Base-by-base conservation (phyloP, 2,329 filamentous ascomycete genomes). In the Alternaria burnsii region DNA sequence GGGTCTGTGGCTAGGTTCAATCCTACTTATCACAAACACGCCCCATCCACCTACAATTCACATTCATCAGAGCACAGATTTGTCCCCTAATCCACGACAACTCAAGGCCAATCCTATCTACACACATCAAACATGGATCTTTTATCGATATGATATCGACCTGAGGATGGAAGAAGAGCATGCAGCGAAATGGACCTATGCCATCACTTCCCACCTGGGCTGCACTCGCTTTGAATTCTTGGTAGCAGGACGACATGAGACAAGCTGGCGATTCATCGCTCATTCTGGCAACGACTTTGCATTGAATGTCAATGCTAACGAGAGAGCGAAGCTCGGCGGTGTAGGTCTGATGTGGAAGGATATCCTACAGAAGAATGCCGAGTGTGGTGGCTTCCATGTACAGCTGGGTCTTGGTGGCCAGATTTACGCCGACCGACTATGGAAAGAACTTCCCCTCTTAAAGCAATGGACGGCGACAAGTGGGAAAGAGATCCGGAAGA, bases 311-410 rank as follows among this genome's bases (percentile, higher is more conserved):
- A 93, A 89, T 63, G 90, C 93, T 55, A 93, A 91, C 62, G 95
- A 99, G 70, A 87, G 94, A 43, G 88, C 89, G 32, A 92, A 91
- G 70, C 86, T 98, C 1, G 95, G 95, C 30, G 95, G 95, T 1
- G 87, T 96, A 1, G 92, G 94, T 0, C 92, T 95, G 75, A 97
- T 99, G 94, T 99, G 95, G 95, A 98, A 97, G 74, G 95, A 99
- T 71, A 94, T 99, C 28, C 85, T 99, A 75, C 93, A 97, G 80
- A 97, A 97, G 84, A 97, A 99, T 72, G 88, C 94, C 28, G 95
- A 99, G 71, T 97, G 94, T 69, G 93, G 94, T 56, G 95, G 95
- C 1, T 99, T 98, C 78, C 95, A 99, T 73, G 90, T 92, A 7
- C 95, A 99, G 74, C 84, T 99, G 8, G 95, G 94, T 14, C 82